Conservation (phyloP, 2,329 filamentous ascomycete species). For the Paraphaeosphaeria minitans region DNA sequence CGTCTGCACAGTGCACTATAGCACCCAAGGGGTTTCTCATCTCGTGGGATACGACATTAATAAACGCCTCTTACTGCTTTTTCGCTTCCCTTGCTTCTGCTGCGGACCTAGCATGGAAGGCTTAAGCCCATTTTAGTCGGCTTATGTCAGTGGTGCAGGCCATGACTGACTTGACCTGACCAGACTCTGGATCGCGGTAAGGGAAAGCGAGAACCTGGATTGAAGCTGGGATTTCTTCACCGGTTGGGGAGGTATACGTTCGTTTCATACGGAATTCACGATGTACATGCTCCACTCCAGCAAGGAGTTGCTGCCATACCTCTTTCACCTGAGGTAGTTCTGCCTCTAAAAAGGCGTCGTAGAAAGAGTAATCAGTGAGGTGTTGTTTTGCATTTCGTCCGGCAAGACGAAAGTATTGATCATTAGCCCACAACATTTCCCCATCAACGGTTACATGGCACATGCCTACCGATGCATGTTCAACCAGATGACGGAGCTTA, state of each 20-base stretch:
- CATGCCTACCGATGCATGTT: conserved; percentile 43
- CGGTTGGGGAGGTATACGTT: conserved; percentile 35
- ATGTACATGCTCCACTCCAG: conserved; percentile 31
- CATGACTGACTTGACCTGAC: conserved; percentile 40
- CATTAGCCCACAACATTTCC: conserved; percentile 41
- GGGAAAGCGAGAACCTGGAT: conserved; percentile 41
- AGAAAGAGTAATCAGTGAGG: conserved; percentile 20
- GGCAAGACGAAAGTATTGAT: conserved; percentile 36
- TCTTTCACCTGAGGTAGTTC: conserved; percentile 31
- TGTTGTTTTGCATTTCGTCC: conserved; percentile 26
- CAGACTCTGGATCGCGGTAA: conserved; percentile 31
- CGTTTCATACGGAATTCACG: conserved; percentile 38
- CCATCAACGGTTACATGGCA: conserved; percentile 37
- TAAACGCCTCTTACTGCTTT: conserved; percentile 46
- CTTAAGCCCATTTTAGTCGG: conserved; percentile 46
- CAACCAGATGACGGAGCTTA: conserved; percentile 41
- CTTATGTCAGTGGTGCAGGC: conserved; percentile 48
- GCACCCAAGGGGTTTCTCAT: conserved; percentile 54
- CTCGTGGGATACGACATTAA: conserved; percentile 49
- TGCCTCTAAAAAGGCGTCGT: conserved; percentile 34
- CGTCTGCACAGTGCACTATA: conserved; percentile 53
- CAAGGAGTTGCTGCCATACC: conserved; percentile 30
- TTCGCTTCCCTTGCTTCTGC: conserved; percentile 48
- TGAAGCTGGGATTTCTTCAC: conserved; percentile 36
- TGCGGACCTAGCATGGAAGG: conserved; percentile 43